Base-by-base conservation (phyloP, 2,329 filamentous ascomycete species). In the Xylaria sp. region DNA sequence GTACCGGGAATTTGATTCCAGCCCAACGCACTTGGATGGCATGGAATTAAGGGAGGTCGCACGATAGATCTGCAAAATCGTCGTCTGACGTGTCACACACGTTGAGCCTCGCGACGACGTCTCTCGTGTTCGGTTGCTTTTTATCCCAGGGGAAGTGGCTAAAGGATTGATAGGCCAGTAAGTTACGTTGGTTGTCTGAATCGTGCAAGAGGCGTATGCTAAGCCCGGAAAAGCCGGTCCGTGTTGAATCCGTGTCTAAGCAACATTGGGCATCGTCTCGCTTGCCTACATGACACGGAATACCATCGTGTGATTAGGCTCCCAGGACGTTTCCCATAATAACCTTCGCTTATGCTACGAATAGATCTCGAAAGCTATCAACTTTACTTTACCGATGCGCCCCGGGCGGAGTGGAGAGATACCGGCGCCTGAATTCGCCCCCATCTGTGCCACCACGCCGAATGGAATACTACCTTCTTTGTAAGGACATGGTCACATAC, bases 261-360 rank as follows among this genome's bases (percentile, higher is more conserved):
- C 60, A 39, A 65, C 46, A 71, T 71, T 71, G 64, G 67, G 64
- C 46, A 50, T 50, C 60, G 65, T 70, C 58, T 68, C 70, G 70
- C 70, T 72, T 72, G 58, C 70, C 70, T 68, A 72, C 70, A 70
- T 72, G 65, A 68, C 54, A 62, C 63, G 64, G 65, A 64, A 69
- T 59, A 60, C 63, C 46, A 66, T 69, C 51, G 66, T 65, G 68
- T 72, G 58, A 66, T 66, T 63, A 54, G 65, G 60, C 64, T 54
- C 37, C 28, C 46, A 48, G n/a, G 34, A 41, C 10, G 28, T 54
- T 58, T 62, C 37, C 50, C 37, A 55, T 55, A 32, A 60, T 54
- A 46, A 37, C 56, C 23, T 13, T 55, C 58, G 28, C 52, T 39
- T 8, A 58, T 63, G 32, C 59, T 39, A 48, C 63, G 52, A 59